Evolutionary conservation across 177 flowering plant genomes (phyloP).

Genomic region (Vitis hybrid): DNA sequence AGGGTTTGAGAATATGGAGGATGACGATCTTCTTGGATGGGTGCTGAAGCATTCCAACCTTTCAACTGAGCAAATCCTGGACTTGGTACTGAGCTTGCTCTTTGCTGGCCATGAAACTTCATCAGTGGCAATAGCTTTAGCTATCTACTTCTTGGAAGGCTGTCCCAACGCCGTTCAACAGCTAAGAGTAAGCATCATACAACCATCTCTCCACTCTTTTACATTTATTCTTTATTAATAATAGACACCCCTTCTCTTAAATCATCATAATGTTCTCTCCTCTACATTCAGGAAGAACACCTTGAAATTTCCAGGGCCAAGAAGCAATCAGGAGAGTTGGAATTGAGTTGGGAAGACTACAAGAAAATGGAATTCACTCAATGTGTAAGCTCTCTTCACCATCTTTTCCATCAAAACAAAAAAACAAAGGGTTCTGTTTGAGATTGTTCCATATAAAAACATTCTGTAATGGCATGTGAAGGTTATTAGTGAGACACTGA

Average conservation of each 20-base stretch:
- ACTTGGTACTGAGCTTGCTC: constrained; percentile 75
- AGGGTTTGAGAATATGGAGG: constrained; percentile 27
- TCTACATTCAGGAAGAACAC: constrained; percentile 69
- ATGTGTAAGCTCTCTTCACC: constrained; percentile 52
- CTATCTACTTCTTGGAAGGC: constrained; percentile 74
- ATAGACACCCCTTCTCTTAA: neutral
- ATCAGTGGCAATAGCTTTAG: constrained; percentile 75
- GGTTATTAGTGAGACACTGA: constrained; percentile 86
- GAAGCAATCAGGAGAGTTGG: constrained; percentile 44
- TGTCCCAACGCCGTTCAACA: constrained; percentile 66
- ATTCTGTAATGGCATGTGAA: constrained; percentile 18
- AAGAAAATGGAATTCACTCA: constrained; percentile 94
- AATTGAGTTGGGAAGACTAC: constrained; percentile 88
- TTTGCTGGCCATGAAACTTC: constrained; percentile 98
- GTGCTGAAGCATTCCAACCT: constrained; percentile 74
- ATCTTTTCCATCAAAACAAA: neutral
- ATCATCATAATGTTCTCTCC: neutral
- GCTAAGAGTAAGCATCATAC: constrained; percentile 45
- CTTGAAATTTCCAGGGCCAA: constrained; percentile 50
- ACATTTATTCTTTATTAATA: neutral
- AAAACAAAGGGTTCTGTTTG: neutral
- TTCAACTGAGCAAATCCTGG: constrained; percentile 85
- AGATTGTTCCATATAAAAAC: neutral
- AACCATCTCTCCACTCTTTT: neutral
- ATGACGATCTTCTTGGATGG: constrained; percentile 91